These are phyloP conservation scores for Mortierella claussenii DNA, from an alignment of 192 early-diverging fungal genomes.

Conservation along the genomic window DNA sequence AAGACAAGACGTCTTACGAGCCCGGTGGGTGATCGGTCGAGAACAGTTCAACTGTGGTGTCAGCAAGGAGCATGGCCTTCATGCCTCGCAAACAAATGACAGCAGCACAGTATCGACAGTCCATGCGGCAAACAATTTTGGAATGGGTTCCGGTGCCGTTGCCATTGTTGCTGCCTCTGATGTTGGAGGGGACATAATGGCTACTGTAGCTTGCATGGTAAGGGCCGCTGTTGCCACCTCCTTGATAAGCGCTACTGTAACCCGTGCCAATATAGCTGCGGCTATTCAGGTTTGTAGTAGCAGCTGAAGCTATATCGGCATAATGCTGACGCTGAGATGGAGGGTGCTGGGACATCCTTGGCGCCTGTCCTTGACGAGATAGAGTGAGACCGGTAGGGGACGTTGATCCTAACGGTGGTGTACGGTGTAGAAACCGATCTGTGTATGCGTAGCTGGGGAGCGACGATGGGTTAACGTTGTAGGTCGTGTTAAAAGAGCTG, in stretches of 20 bases:
- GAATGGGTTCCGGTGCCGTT: constrained; percentile 41
- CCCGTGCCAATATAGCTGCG: background rate
- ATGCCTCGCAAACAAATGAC: constrained; percentile 77
- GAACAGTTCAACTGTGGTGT: constrained; percentile 76
- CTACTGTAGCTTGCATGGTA: constrained; percentile 22
- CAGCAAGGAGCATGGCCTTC: constrained; percentile 77
- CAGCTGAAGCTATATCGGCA: background rate
- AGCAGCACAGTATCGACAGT: constrained; percentile 72
- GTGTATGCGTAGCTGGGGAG: constrained; percentile 14
- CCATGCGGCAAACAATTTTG: constrained; percentile 72
- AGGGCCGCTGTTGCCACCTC: constrained; percentile 10
- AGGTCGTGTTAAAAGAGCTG: constrained; percentile 19
- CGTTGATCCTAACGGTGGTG: background rate
- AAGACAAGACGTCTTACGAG: constrained; percentile 61
- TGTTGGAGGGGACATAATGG: background rate
- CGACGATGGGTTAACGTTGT: constrained; percentile 21
- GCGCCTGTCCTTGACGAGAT: background rate
- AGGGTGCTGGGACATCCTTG: constrained; percentile 27
- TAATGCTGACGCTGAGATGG: constrained; percentile 27
- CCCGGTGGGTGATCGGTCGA: constrained; percentile 79
- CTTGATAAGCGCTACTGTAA: constrained; percentile 15
- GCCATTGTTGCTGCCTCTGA: background rate
- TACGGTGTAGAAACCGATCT: constrained; percentile 8
- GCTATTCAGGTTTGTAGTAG: background rate
- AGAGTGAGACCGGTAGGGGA: background rate